Conservation (phyloP, 139 green algal species). For the Haematococcus lacustris region DNA sequence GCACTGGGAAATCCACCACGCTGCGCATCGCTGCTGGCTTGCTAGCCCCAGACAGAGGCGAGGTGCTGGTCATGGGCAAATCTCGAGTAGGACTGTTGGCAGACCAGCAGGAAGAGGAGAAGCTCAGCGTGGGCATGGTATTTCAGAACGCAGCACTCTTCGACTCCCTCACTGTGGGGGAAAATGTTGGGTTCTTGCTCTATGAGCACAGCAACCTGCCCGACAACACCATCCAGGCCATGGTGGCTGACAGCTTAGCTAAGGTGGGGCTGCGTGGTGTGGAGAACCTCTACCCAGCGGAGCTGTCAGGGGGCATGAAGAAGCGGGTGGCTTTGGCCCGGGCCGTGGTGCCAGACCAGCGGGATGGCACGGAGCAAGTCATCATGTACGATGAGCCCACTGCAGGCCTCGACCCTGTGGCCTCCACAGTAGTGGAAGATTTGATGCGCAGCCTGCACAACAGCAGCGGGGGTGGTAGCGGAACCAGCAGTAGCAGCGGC, state of each 20-base stretch:
- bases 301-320: slow-evolving; percentile 97
- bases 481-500: slow-evolving; percentile 17
- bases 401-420: slow-evolving; percentile 94
- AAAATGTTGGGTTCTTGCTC: slow-evolving; percentile 93
- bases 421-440: slow-evolving; percentile 94
- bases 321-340: slow-evolving; percentile 96
- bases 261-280: slow-evolving; percentile 88
- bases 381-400: slow-evolving; percentile 99
- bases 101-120: slow-evolving; percentile 48
- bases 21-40: slow-evolving; percentile 90
- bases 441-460: slow-evolving; percentile 84
- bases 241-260: slow-evolving; percentile 70
- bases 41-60: slow-evolving; percentile 82
- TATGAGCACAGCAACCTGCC: slow-evolving; percentile 85
- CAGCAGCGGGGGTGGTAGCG: slow-evolving; percentile 1
- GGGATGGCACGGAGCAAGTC: slow-evolving; percentile 54
- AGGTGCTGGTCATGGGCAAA: slow-evolving; percentile 77
- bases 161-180: slow-evolving; percentile 91
- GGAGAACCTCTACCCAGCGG: slow-evolving; percentile 79
- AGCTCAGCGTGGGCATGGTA: slow-evolving; percentile 77
- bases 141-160: slow-evolving; percentile 98
- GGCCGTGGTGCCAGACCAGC: slow-evolving; percentile 33
- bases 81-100: slow-evolving; percentile 66
- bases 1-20: slow-evolving; percentile 96
- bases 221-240: slow-evolving; percentile 52